Base-by-base conservation (phyloP, 2,329 filamentous ascomycete genomes). In the Microsporum canis region DNA sequence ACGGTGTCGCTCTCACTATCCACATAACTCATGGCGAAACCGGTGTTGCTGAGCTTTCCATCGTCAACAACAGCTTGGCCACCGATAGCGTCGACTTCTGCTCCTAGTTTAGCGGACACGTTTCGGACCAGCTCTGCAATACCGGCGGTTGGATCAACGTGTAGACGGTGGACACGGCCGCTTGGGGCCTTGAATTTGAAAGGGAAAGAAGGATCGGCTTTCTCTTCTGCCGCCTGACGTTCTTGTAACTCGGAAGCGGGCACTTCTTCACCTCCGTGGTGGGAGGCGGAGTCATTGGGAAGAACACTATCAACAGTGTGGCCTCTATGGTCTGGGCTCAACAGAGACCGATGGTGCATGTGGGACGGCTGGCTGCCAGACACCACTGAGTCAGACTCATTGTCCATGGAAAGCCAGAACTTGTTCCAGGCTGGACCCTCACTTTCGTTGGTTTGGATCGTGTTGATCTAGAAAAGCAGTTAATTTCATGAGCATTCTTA, bases 141-240 rank as follows among this genome's bases (percentile, higher is more conserved):
- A 47, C 94, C 94, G 60, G 89, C 84, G 27, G 88, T 84, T 8
- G 91, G 87, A 60, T 85, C 80, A 33, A 96, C 86, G 70, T 97
- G 94, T 58, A 99, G 78, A 60, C 94, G 86, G 75, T 99, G 94
- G 17, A 97, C 91, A 59, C 94, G 89, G 53, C 92, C 94, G 67
- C 89, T 91, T 1, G 94, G 94, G 1, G 94, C 91, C 79, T 97
- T 97, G 83, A 99, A 99, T 75, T 99, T 99, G 85, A 99, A 99
- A 2, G 92, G 85, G 76, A 97, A 99, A 0, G 92, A 89, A 8
- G 84, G 75, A 66, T 95, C 89, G 68, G 88, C 83, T 3, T 68
- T 79, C 10, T 75, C 62, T 5, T 74, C 69, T 1, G 82, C 78
- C 4, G 80, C 76, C 3, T 79, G 76, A 17, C 86, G 80, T 55